A percentile compares a stretch with the other conserved stretches of the same genome.
phyloP scores from a whole-genome alignment of 805 yeast genomes.

The Metschnikowia continentalis region DNA sequence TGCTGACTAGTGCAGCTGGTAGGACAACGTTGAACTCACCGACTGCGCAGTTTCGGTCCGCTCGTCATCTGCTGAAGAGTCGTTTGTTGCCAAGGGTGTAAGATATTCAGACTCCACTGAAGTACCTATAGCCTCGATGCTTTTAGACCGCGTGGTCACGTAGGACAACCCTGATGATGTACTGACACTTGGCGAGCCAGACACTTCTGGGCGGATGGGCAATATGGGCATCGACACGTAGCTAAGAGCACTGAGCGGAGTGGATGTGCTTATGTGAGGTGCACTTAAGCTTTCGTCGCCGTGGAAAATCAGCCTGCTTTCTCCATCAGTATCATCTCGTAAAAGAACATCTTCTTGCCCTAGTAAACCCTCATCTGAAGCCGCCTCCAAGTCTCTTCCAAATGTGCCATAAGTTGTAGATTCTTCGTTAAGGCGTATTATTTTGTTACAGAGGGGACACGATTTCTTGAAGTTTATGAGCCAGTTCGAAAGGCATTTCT shows the following conservation, averaged over 20 bases:
- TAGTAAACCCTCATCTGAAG: background rate
- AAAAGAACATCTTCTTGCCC: background rate
- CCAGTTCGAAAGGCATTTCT: conserved; percentile 57
- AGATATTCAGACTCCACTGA: conserved; percentile 3
- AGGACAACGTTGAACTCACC: background rate
- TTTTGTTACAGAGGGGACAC: conserved; percentile 56
- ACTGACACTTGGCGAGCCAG: background rate
- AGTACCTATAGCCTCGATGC: background rate
- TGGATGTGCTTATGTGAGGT: background rate
- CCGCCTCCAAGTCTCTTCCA: conserved; percentile 10
- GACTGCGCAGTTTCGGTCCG: background rate
- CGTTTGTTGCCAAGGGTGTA: conserved; percentile 1
- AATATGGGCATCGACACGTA: conserved; percentile 1
- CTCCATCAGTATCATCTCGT: background rate
- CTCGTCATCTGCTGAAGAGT: background rate
- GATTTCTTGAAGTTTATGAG: conserved; percentile 47
- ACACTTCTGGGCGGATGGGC: background rate
- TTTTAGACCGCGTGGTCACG: background rate
- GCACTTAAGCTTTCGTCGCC: background rate
- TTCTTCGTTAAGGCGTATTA: background rate
- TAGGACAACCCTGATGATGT: background rate
- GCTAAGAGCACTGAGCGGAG: background rate
- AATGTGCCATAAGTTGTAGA: conserved; percentile 8
- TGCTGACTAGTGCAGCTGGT: background rate
- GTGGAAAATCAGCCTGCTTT: background rate